A percentile compares a stretch with the other conserved stretches of the same genome.
Conservation (phyloP, 2,329 filamentous ascomycete genomes). For the Chaetomiaceae sp. region DNA sequence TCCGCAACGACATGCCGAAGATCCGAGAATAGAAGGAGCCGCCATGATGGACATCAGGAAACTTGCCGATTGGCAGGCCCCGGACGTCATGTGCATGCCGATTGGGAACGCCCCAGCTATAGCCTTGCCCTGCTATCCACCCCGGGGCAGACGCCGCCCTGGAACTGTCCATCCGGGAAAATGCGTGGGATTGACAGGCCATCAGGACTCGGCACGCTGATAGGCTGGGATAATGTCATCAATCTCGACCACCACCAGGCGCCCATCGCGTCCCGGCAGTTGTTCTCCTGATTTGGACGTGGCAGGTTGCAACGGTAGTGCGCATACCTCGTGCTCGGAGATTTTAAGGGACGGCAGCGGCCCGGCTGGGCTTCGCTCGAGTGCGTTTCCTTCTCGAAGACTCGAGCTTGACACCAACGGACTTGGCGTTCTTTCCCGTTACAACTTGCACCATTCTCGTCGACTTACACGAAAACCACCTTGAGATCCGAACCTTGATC, state of each 20-base stretch:
- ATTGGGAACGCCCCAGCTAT: not conserved
- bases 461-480: not conserved
- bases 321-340: not conserved
- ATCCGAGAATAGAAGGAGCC: not conserved
- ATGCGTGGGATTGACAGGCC: constrained; percentile 8
- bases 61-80: not conserved
- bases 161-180: constrained; percentile 11
- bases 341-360: constrained; percentile 5
- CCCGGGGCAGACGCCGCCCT: not conserved
- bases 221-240: constrained; percentile 14
- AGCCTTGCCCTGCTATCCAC: not conserved
- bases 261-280: constrained; percentile 12
- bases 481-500: not conserved
- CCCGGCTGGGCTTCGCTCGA: not conserved
- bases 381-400: not conserved
- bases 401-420: not conserved
- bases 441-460: not conserved
- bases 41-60: not conserved
- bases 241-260: constrained; percentile 7
- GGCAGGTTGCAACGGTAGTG: not conserved
- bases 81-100: not conserved
- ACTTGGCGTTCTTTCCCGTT: not conserved
- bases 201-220: constrained; percentile 7
- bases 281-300: constrained; percentile 2
- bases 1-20: not conserved